Base-by-base conservation (phyloP, 1,284 basidiomycete genomes). In the Apiotrichum sp. region DNA sequence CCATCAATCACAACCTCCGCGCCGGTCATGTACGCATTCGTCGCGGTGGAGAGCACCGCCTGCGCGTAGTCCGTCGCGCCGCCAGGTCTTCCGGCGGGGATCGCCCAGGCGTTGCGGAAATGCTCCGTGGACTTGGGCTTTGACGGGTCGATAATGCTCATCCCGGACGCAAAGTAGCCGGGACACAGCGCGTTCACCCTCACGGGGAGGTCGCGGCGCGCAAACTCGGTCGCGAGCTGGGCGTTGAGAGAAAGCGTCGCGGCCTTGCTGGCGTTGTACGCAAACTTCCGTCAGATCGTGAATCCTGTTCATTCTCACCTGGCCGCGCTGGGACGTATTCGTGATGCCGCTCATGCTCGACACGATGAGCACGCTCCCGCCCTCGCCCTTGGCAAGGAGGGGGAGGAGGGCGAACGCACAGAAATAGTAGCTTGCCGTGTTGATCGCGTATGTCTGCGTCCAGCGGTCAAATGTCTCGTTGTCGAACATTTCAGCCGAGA, bases 381-480 rank as follows among this genome's bases (percentile, higher is more conserved):
- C 62, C 58, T 74, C 72, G 35, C 73, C 73, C 2, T 68, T 68
- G 6, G 62, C 62, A 3, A 77, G 66, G 11, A 76, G 63, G 3
- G 74, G 74, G 10, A 77, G 62, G 68, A 77, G 74, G 22, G 74
- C 75, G 52, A 72, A 75, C 4, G 74, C 61, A 10, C 69, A 70
- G 59, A 76, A 77, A 62, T 72, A 69, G 65, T 74, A 73, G 31
- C 69, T 71, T 1, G 71, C 68, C 35, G 66, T 68, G 66, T 77
- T 75, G 65, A 73, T 75, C 29, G 57, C 53, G 62, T 71, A 74
- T 11, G 64, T 67, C 29, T 70, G 58, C n/a, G 62, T 39, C 73
- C 74, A 75, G 47, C 57, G 56, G 6, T 72, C 73, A 47, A 74
- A 68, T 9, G 53, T 56, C 58, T 74, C 71, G 36, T 69, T 65